Conservation (phyloP, 768 basidiomycete species). For the Tylopilus cervinicoccineus region DNA sequence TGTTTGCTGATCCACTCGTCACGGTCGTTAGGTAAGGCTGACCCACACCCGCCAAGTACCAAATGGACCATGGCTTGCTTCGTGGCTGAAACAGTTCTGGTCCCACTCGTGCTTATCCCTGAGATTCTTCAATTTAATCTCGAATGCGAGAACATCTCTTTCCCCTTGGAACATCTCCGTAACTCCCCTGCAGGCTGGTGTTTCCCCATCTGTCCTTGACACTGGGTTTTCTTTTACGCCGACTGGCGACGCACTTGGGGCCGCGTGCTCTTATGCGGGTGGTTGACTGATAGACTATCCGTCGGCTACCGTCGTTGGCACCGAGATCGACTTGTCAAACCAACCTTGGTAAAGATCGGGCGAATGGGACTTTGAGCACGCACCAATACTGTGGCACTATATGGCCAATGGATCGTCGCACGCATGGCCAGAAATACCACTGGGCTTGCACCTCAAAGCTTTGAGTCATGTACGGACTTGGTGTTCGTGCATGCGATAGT, state of each 20-base stretch:
- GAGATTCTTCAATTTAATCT: constrained; percentile 23
- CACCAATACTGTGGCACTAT: no score
- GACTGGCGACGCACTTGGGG: not conserved
- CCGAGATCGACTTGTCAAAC: constrained; percentile 1
- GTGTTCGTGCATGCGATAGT: not conserved
- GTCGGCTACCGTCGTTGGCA: constrained; percentile 3
- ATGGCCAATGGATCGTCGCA: no score
- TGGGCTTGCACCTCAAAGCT: no score
- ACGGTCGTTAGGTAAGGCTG: not conserved
- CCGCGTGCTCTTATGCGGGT: no score
- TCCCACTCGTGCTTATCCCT: constrained; percentile 24
- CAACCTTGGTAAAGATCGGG: not conserved
- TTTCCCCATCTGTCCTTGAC: constrained; percentile 8
- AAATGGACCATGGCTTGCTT: constrained; percentile 6
- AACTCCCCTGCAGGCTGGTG: constrained; percentile 8
- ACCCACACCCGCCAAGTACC: constrained; percentile 11
- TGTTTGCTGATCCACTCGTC: constrained; percentile 8
- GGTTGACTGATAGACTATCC: constrained; percentile 5
- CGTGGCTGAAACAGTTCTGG: constrained; percentile 24
- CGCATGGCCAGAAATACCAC: not conserved
- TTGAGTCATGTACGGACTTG: no score
- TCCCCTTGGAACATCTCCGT: constrained; percentile 16
- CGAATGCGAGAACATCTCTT: constrained; percentile 17
- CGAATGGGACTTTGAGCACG: not conserved
- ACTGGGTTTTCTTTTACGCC: constrained; percentile 5